Evolutionary conservation across 768 basidiomycete species (phyloP), one percentile per base, ranked within the genome.

Genomic region (Peribolospora kevripleyi): DNA sequence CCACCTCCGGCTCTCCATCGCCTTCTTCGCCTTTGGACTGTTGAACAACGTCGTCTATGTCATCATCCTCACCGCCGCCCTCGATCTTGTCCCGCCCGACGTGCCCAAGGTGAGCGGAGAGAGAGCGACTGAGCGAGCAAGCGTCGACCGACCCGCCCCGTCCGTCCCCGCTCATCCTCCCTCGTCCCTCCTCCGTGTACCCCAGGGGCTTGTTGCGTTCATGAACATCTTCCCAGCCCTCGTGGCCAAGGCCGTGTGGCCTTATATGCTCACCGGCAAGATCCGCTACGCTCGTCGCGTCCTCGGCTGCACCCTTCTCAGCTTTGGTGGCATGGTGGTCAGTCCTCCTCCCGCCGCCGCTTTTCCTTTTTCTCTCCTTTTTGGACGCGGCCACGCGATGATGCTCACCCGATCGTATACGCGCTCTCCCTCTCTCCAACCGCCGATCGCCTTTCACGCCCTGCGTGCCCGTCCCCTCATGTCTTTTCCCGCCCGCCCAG

Each of bases 161-260:
- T 45, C 6, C 36, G 14, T 8, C n/a, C 8, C 48, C 4, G 25
- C 7, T n/a, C 8, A 8, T 50, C 25, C 50, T 6, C 41, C 11
- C 11, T 13, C 39, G 8, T 4, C 38, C 36, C 8, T 25, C 6
- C 11, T 37, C n/a, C 46, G 25, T 50, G 42, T 54, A 25, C 48
- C 46, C 36, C 49, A 64, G 63, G 91, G 91, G 11, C 78, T 97
- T 54, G 86, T 97, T 53, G 78, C 82, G 0, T 87, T 97, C 65
- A 90, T 84, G 70, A 97, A 97, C 66, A 93, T 98, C 54, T 76
- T 82, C 9, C 90, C 91, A 0, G 77, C 85, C 0, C 69, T 97
- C 2, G 65, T 80, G 0, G 86, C 84, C 14, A 97, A 95, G 68
- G 70, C 93, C 4, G 81, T 78, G 7, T 97, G 90, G 81, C 88